Base-by-base conservation (phyloP, 1,139 yeast species). In the Debaryomyces subglobosus region DNA sequence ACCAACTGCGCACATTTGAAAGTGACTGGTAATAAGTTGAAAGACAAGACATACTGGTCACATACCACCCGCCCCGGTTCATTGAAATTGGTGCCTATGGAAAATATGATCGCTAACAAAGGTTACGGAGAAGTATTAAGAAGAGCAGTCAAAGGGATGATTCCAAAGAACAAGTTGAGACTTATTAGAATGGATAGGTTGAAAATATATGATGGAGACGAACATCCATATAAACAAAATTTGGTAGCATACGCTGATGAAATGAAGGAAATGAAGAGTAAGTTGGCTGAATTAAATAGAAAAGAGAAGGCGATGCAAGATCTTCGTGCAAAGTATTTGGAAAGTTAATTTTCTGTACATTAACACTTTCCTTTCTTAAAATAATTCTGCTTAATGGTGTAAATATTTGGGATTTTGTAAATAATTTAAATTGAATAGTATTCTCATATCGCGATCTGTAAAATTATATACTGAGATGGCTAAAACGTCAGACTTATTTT, bases 61-160 rank as follows among this genome's bases (percentile, higher is more conserved):
- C 99, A 95, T 67, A 86, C 94, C 33, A 82, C 88, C 2, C 84
- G 89, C 61, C 98, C 98, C 2, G 99, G 99, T 47, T 85, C 92
- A 32, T 81, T 94, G 60, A 87, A 88, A 60, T 83, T 89, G 60
- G 79, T 85, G 44, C 85, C 97, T 21, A 87, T 94, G 96, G 85
- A 85, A 53, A 84, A 82, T 54, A 73, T 92, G 70, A 81, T 84
- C 48, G 82, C 78, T 49, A 86, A 91, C 67, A 85, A 86, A 62
- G 99, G 99, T 10, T 88, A 85, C 59, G 85, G 89, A 16, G 99
- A 92, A 65, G 72, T 91, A 16, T 72, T 94, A 58, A 81, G 71
- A 60, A 82, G 88, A 61, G 98, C 99, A 0, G 99, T 94, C 7
- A 86, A 89, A 56, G 96, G 96, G 50, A 94, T 94, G 99, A 77